These are phyloP conservation scores for Boletellus ananiceps DNA, from an alignment of 768 basidiomycete genomes.

Conservation along the genomic window DNA sequence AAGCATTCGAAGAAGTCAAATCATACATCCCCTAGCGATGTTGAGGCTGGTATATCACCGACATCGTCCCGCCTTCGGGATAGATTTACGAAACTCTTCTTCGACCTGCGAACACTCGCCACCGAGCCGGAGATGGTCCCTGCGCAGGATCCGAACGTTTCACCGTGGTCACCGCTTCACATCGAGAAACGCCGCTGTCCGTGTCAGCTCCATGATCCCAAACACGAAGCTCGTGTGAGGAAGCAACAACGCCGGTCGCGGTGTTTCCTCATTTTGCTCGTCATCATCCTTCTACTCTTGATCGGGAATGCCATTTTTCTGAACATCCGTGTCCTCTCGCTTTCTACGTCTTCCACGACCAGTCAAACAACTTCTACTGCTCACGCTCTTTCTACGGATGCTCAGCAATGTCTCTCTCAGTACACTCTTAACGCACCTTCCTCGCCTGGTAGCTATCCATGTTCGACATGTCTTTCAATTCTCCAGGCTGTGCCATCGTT, in stretches of 20 bases:
- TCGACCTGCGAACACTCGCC: slow-evolving; percentile 32
- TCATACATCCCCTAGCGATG: slow-evolving; percentile 14
- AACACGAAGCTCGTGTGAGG: slow-evolving; percentile 18
- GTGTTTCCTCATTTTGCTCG: slow-evolving; percentile 31
- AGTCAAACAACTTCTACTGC: slow-evolving; percentile 25
- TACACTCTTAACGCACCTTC: slow-evolving; percentile 43
- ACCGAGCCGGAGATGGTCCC: slow-evolving; percentile 25
- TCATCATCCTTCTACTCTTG: slow-evolving; percentile 40
- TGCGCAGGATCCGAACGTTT: slow-evolving; percentile 18
- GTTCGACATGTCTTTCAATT: slow-evolving; percentile 40
- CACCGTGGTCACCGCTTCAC: slow-evolving; percentile 38
- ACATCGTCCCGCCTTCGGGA: slow-evolving; percentile 25
- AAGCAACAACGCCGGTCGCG: slow-evolving; percentile 29
- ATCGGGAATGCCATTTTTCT: slow-evolving; percentile 39
- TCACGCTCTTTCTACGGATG: slow-evolving; percentile 33
- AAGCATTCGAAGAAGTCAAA: slow-evolving; percentile 4
- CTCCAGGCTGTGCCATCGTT: slow-evolving; percentile 37
- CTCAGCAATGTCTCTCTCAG: slow-evolving; percentile 43
- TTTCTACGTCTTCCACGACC: slow-evolving; percentile 9
- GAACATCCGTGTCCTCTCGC: slow-evolving; percentile 32
- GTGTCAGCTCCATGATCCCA: slow-evolving; percentile 22
- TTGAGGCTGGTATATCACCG: slow-evolving; percentile 21
- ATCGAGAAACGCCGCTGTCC: slow-evolving; percentile 33
- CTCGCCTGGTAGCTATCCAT: slow-evolving; percentile 42
- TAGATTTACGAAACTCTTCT: slow-evolving; percentile 35